Percentiles rank a stretch among this genome's conserved stretches.
phyloP scores from a whole-genome alignment of 2,329 filamentous ascomycete genomes.

The Ophiognomonia clavigignenti-juglandacearum region DNA sequence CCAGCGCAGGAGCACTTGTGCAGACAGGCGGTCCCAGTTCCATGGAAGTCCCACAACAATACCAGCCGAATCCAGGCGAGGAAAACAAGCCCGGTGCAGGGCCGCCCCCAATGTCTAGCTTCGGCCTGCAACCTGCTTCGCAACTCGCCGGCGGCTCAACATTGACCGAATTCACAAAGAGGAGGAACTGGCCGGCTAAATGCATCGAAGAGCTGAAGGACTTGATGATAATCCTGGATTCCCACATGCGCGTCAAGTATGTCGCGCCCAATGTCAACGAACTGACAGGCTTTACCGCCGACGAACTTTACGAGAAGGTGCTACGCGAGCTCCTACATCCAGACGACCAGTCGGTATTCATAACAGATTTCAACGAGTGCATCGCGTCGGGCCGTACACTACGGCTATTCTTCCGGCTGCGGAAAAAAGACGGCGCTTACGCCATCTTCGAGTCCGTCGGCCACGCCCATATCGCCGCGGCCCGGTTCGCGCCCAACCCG shows the following conservation, averaged over 20 bases:
- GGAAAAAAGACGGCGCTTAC: slow-evolving; percentile 66
- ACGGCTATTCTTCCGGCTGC: slow-evolving; percentile 83
- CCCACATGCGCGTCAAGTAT: slow-evolving; percentile 78
- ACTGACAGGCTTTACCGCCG: slow-evolving; percentile 69
- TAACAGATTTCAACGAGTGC: slow-evolving; percentile 83
- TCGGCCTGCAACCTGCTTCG: slow-evolving; percentile 22
- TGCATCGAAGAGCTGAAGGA: slow-evolving; percentile 88
- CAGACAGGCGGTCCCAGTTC: slow-evolving; percentile 13
- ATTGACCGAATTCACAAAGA: slow-evolving; percentile 55
- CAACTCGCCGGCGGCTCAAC: slow-evolving; percentile 34
- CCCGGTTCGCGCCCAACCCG: slow-evolving; percentile 58
- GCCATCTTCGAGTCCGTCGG: slow-evolving; percentile 87
- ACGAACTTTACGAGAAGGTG: slow-evolving; percentile 69
- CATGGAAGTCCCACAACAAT: slow-evolving; percentile 13
- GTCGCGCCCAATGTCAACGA: slow-evolving; percentile 72
- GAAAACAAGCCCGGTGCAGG: slow-evolving; percentile 35
- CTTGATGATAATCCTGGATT: slow-evolving; percentile 80
- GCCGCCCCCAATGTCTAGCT: slow-evolving; percentile 35
- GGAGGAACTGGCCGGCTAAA: slow-evolving; percentile 77
- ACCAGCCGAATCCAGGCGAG: slow-evolving; percentile 17
- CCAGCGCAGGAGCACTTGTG: slow-evolving; percentile 3
- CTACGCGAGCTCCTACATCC: slow-evolving; percentile 80
- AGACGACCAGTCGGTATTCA: slow-evolving; percentile 78
- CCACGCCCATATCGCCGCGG: slow-evolving; percentile 78
- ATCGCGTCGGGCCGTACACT: slow-evolving; percentile 76